Percentiles rank a stretch among this genome's conserved stretches.
phyloP scores from a whole-genome alignment of 2,329 filamentous ascomycete genomes.

The Purpureocillium lavendulum region DNA sequence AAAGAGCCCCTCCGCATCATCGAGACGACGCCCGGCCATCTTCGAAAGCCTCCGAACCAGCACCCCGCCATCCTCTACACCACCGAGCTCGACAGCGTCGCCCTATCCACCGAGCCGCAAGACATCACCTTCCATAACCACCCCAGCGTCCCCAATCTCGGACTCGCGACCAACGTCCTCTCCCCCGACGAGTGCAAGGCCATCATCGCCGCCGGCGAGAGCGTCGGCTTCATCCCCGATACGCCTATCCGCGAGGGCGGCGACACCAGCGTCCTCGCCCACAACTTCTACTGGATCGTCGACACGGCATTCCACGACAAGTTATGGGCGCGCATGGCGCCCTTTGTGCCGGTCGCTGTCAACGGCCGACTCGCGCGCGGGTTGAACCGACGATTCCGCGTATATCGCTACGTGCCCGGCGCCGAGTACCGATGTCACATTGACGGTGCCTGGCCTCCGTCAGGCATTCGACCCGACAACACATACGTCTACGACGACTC shows the following conservation, averaged over 20 bases:
- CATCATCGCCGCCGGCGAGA: conserved; percentile 60
- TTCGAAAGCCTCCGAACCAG: conserved; percentile 60
- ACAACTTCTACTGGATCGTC: conserved; percentile 68
- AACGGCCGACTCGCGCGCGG: conserved; percentile 51
- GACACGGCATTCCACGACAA: conserved; percentile 54
- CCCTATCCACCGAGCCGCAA: conserved; percentile 34
- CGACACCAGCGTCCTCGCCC: conserved; percentile 56
- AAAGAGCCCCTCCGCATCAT: conserved; percentile 44
- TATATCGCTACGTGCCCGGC: conserved; percentile 65
- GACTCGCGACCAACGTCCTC: conserved; percentile 52
- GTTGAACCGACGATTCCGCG: conserved; percentile 61
- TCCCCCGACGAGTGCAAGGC: conserved; percentile 52
- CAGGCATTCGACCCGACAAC: conserved; percentile 48
- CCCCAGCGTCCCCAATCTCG: conserved; percentile 53
- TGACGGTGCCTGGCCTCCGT: conserved; percentile 66
- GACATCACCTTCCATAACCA: conserved; percentile 49
- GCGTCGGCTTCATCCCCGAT: conserved; percentile 58
- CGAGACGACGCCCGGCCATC: conserved; percentile 49
- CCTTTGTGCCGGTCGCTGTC: conserved; percentile 46
- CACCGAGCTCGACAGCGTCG: conserved; percentile 47
- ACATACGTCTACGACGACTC: conserved; percentile 61
- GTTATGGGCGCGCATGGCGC: conserved; percentile 52
- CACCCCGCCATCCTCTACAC: conserved; percentile 59
- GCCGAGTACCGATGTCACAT: conserved; percentile 67
- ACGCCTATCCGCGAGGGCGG: conserved; percentile 58